Evolutionary conservation across 2,329 filamentous ascomycete species (phyloP), one percentile per base, ranked within the genome.

Genomic region (Cercospora brassicicola): DNA sequence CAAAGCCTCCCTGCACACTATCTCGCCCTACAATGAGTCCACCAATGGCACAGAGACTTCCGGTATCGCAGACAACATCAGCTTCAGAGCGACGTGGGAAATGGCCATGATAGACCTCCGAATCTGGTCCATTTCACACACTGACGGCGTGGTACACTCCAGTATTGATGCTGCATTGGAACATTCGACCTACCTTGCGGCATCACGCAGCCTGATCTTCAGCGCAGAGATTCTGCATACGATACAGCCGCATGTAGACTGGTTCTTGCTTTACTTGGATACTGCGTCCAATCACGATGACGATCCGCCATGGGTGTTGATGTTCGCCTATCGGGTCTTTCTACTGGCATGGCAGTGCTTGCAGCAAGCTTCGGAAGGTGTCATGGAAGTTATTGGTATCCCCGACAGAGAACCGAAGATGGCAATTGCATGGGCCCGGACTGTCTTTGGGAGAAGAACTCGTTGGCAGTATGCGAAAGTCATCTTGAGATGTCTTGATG

Each of bases 101-200:
- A 39, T 59, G 56, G 56, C 56, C 5, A 36, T 59, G 18, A 59
- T 59, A 9, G 56, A 59, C 28, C 56, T 59, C 3, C 56, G 30
- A n/a, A 59, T 59, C n/a, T 59, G 56, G 56, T 59, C 56, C 26
- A 30, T 59, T 4, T 59, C 56, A 7, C 56, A 59, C 6, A 59
- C 56, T 0, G 56, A 36, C 3, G 56, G 56, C 5, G 56, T 33
- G 0, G 56, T 59, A 2, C 56, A 59, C 18, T 31, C 56, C 2
- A 59, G 56, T 4, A 39, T 59, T 3, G 30, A 59, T 59, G 56
- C 56, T 0, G 56, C 56, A 13, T 28, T 59, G 5, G 26, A 33
- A 3, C 30, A 59, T 39, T 30, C 56, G 2, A 59, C 56, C 4
- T 13, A 59, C 10, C 56, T 59, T 1, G 56, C 56, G 7, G 33